A percentile compares a stretch with the other conserved stretches of the same genome.
Conservation (phyloP, 2,329 filamentous ascomycete genomes). For the Metarhizium anisopliae region DNA sequence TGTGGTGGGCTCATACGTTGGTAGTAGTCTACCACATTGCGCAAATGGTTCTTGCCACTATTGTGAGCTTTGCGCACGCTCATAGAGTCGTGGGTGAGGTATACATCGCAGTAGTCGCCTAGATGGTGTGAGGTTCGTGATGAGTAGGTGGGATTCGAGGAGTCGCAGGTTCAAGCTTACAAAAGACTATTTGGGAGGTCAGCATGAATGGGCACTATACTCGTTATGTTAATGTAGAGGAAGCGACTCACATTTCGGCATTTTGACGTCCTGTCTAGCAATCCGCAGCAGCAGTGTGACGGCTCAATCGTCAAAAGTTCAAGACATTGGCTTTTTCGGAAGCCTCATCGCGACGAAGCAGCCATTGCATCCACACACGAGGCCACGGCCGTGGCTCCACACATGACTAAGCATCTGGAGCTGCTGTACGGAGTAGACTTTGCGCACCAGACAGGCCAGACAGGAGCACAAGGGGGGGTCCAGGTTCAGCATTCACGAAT, state of each 20-base stretch:
- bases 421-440: background rate
- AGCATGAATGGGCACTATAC: conserved; percentile 23
- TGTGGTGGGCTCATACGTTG: conserved; percentile 54
- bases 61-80: conserved; percentile 99
- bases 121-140: conserved; percentile 9
- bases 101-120: conserved; percentile 99
- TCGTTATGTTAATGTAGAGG: background rate
- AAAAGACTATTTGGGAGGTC: conserved; percentile 19
- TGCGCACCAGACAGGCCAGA: background rate
- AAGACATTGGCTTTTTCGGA: conserved; percentile 1
- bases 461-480: background rate
- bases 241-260: conserved; percentile 8
- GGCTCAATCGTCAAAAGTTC: background rate
- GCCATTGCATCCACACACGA: too few relatives aligned
- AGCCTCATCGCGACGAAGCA: background rate
- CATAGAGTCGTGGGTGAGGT: conserved; percentile 99
- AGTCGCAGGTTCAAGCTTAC: conserved; percentile 9
- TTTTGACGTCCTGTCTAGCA: background rate
- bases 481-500: background rate
- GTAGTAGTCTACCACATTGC: conserved; percentile 98
- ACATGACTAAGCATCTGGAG: background rate
- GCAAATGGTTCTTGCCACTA: conserved; percentile 87
- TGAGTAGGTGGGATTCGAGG: background rate
- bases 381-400: background rate
- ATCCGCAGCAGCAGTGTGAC: background rate